Evolutionary conservation across 352 stramenopile species (phyloP).

Genomic region (Aphanomyces cochlioides): DNA sequence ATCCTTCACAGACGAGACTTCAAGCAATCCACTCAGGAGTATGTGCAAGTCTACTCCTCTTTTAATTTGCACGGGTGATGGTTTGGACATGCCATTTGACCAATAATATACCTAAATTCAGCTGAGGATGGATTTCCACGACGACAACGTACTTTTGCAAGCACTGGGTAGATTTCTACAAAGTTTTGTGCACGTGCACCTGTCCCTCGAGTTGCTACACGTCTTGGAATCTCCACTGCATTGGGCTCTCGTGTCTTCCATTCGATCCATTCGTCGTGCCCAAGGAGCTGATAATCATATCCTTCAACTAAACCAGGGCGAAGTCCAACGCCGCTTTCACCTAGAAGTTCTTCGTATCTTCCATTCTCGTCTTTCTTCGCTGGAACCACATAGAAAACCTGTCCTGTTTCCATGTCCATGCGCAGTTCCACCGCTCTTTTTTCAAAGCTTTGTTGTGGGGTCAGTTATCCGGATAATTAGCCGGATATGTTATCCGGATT

Average conservation of each 20-base stretch:
- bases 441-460: not conserved
- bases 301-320: conserved; percentile 21
- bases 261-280: conserved; percentile 6
- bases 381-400: conserved; percentile 27
- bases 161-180: conserved; percentile 66
- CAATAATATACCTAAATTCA: conserved; percentile 40
- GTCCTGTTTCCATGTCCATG: conserved; percentile 19
- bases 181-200: conserved; percentile 37
- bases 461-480: not conserved
- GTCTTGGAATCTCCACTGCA: conserved; percentile 47
- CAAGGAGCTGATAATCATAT: conserved; percentile 25
- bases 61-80: conserved; percentile 14
- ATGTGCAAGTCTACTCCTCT: conserved; percentile 7
- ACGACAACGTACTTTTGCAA: conserved; percentile 21
- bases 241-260: not conserved
- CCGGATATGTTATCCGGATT: not conserved
- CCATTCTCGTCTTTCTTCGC: not conserved
- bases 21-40: conserved; percentile 6
- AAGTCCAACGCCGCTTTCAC: conserved; percentile 22
- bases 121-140: too few relatives aligned
- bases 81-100: conserved; percentile 38
- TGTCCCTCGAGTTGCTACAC: conserved; percentile 46
- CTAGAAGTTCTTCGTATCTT: conserved; percentile 6
- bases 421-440: conserved; percentile 14
- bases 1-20: conserved; percentile 19